These are phyloP conservation scores for Oryza brachyantha DNA, from an alignment of 176 grass and related monocot species.

Conservation along the genomic window DNA sequence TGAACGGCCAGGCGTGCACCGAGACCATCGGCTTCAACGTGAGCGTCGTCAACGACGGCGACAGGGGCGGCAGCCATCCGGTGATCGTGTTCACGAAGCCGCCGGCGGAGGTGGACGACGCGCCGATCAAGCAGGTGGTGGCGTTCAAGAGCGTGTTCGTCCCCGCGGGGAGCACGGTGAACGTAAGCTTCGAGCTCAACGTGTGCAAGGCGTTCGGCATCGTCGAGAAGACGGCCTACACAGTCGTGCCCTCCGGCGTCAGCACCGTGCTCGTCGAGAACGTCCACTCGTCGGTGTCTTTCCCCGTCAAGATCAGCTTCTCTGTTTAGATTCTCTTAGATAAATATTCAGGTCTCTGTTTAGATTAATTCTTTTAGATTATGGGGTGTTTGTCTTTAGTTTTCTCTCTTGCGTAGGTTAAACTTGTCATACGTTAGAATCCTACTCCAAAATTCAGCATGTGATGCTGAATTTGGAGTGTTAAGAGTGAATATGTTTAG, in stretches of 20 bases:
- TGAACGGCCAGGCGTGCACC: neutral
- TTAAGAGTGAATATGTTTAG: no score
- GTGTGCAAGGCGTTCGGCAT: constrained; percentile 44
- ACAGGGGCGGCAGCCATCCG: constrained; percentile 9
- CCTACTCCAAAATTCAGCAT: no score
- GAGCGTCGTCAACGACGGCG: constrained; percentile 30
- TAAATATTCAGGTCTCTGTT: no score
- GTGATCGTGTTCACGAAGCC: constrained; percentile 40
- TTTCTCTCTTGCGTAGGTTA: no score
- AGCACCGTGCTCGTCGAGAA: constrained; percentile 35
- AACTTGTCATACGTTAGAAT: no score
- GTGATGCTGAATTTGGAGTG: no score
- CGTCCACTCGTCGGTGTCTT: constrained; percentile 19
- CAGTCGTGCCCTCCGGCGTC: constrained; percentile 37
- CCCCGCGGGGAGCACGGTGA: neutral
- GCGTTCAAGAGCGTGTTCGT: constrained; percentile 49
- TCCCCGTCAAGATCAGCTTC: neutral
- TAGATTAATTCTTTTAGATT: no score
- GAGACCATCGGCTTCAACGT: constrained; percentile 27
- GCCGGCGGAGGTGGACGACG: constrained; percentile 30
- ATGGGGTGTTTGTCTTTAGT: no score
- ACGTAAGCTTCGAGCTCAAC: constrained; percentile 30
- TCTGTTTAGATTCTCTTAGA: no score
- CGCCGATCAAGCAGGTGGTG: constrained; percentile 46
- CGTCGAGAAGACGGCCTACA: constrained; percentile 48